Evolutionary conservation across 805 yeast genomes (phyloP), one percentile per base, ranked within the genome.

Genomic region (Kuraishia piskuri): DNA sequence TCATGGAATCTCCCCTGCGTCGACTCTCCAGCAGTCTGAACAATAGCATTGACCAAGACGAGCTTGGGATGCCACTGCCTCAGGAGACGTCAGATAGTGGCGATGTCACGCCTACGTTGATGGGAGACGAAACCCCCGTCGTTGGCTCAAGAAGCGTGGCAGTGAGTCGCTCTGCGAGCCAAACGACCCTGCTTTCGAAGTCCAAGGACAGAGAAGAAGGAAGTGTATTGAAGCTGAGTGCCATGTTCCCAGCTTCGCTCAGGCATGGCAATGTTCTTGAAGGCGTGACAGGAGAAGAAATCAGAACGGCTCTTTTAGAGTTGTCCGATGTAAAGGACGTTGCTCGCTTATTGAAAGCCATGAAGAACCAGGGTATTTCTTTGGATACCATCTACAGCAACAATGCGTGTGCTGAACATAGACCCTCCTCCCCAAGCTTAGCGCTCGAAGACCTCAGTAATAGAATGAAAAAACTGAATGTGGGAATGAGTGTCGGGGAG

Each of bases 191-290:
- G 67, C 2, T 65, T 53, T 62, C 74, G 49, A 65, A 63, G 36
- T 63, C 63, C 9, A 59, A 73, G 52, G 71, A 73, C 53, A 66
- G 67, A 53, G 71, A 72, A 54, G 78, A 75, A 61, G 79, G 78
- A 5, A 68, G 72, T 14, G 65, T 68, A 7, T 63, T 73, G 65
- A 74, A 68, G 59, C 59, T 73, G 19, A 26, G 10, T 17, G 36
- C 23, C 10, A 48, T 49, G 49, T 46, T 48, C 46, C 49, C 49
- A n/a, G 49, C 20, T 49, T 49, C 24, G 50, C 55, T 20, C 47
- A 54, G 36, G 48, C 46, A 26, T 25, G 48, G 21, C 49, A 46
- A 50, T 21, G 36, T 17, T 46, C 51, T 31, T 21, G 48, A 25
- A 22, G 50, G 14, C 24, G 50, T 37, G 22, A n/a, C 48, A 55